These are phyloP conservation scores for Suillus subaureus DNA, from an alignment of 768 basidiomycete species.

Conservation along the genomic window DNA sequence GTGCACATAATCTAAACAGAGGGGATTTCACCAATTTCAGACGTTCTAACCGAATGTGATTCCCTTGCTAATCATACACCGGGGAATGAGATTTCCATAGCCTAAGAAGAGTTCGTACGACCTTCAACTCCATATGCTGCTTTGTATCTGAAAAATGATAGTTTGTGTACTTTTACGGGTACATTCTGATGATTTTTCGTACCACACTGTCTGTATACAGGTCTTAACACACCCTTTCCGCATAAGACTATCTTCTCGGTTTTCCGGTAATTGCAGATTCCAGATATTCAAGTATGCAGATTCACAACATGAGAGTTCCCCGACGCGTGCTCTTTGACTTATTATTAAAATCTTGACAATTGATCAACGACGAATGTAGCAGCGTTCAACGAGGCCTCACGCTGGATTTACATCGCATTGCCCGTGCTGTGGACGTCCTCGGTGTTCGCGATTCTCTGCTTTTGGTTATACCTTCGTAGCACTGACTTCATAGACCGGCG, in stretches of 20 bases:
- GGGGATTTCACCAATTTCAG: background rate
- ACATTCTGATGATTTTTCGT: background rate
- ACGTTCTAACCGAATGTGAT: background rate
- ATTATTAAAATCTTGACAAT: background rate
- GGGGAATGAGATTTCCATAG: background rate
- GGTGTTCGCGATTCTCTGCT: background rate
- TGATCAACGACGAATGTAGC: background rate
- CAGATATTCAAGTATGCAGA: background rate
- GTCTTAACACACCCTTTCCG: background rate
- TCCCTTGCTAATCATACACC: background rate
- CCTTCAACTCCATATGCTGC: background rate
- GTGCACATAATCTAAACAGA: background rate
- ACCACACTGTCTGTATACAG: background rate
- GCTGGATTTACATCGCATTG: background rate
- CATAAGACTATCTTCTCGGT: background rate
- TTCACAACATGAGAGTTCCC: background rate
- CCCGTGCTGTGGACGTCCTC: background rate
- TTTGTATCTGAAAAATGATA: background rate
- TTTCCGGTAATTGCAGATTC: background rate
- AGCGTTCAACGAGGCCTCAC: background rate
- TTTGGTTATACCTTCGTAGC: constrained; percentile 21
- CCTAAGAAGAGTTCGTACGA: too few relatives aligned
- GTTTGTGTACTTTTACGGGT: background rate
- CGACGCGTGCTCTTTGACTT: background rate
- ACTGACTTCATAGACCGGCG: constrained; percentile 29